These are phyloP conservation scores for Aspergillus sp. DNA, from an alignment of 2,329 filamentous ascomycete species.

Conservation along the genomic window DNA sequence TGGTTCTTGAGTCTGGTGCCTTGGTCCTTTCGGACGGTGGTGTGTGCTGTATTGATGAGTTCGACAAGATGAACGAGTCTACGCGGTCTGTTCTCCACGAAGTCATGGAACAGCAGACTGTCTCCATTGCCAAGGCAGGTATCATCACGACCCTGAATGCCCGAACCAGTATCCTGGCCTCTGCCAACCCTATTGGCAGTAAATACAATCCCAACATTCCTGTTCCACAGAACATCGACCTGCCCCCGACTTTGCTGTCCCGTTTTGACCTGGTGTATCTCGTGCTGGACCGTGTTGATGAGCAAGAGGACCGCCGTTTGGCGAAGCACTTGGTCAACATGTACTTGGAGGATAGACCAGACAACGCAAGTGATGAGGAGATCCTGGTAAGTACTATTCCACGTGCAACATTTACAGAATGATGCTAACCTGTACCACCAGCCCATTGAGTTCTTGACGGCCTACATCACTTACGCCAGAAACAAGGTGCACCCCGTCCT, in stretches of 20 bases:
- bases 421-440: constrained; percentile 30
- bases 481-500: constrained; percentile 76
- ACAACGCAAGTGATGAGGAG: constrained; percentile 69
- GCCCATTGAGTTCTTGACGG: constrained; percentile 91
- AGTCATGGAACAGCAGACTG: constrained; percentile 76
- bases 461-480: constrained; percentile 95
- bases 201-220: constrained; percentile 95
- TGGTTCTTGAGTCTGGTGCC: constrained; percentile 68
- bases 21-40: constrained; percentile 67
- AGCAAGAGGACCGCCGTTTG: constrained; percentile 77
- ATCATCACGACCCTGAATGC: constrained; percentile 89
- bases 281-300: constrained; percentile 88
- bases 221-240: constrained; percentile 95
- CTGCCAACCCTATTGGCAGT: constrained; percentile 94
- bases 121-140: constrained; percentile 70
- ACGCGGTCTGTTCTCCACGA: constrained; percentile 69
- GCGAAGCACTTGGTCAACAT: constrained; percentile 91
- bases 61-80: constrained; percentile 72
- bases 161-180: constrained; percentile 88
- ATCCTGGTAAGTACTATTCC: constrained; percentile 59
- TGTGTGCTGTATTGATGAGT: constrained; percentile 72
- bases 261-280: constrained; percentile 97
- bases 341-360: constrained; percentile 91
- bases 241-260: constrained; percentile 88
- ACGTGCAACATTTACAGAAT: not conserved